Percentiles rank a stretch among this genome's conserved stretches.
These are phyloP conservation scores for Pythium aphanidermatum DNA, from an alignment of 352 stramenopile species.

Conservation along the genomic window DNA sequence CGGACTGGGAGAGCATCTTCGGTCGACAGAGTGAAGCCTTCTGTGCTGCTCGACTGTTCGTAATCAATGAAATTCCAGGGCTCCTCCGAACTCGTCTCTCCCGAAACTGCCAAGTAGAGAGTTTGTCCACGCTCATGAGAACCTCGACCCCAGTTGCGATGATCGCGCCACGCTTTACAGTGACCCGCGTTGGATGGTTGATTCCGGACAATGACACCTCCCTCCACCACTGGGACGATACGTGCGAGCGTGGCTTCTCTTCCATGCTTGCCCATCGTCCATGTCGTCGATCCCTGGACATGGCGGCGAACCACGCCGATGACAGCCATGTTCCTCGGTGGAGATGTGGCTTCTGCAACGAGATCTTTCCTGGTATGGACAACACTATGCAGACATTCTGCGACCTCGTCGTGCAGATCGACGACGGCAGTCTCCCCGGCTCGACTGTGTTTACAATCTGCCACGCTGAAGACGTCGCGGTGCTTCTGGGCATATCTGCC, in stretches of 20 bases:
- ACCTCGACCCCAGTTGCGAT: neutral
- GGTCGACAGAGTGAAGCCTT: conserved; percentile 50
- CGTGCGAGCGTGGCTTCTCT: conserved; percentile 36
- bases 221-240: conserved; percentile 24
- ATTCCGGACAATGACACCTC: conserved; percentile 19
- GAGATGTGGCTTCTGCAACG: conserved; percentile 45
- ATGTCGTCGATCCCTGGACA: conserved; percentile 18
- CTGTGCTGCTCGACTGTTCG: conserved; percentile 27
- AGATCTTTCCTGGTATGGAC: conserved; percentile 46
- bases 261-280: conserved; percentile 39
- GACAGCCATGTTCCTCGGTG: conserved; percentile 20
- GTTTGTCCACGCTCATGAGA: neutral
- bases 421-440: conserved; percentile 25
- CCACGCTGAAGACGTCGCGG: conserved; percentile 31
- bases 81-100: conserved; percentile 22
- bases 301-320: conserved; percentile 1
- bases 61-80: conserved; percentile 40
- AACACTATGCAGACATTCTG: conserved; percentile 41
- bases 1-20: conserved; percentile 61
- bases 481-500: conserved; percentile 32
- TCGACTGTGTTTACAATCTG: conserved; percentile 29
- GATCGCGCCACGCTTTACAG: conserved; percentile 1
- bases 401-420: conserved; percentile 32
- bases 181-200: conserved; percentile 42
- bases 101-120: neutral